phyloP scores from a whole-genome alignment of 352 stramenopile species.

The Phytophthora boehmeriae region DNA sequence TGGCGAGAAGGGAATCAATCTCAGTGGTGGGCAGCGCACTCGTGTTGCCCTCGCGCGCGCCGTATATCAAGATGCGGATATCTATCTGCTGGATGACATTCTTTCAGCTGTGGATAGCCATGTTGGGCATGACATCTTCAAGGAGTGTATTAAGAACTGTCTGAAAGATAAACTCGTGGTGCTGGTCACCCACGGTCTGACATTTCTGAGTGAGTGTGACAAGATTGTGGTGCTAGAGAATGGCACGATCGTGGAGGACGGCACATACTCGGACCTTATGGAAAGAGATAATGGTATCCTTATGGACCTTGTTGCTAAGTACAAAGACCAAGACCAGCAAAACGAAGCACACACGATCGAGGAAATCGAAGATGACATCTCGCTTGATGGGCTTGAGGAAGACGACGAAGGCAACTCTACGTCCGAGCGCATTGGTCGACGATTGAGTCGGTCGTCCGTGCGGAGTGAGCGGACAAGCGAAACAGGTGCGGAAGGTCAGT shows the following conservation, averaged over 20 bases:
- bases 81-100: constrained; percentile 95
- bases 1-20: constrained; percentile 95
- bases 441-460: constrained; percentile 56
- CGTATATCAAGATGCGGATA: constrained; percentile 80
- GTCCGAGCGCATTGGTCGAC: constrained; percentile 32
- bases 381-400: constrained; percentile 47
- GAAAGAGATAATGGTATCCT: constrained; percentile 65
- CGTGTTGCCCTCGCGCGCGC: constrained; percentile 80
- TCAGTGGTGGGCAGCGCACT: constrained; percentile 94
- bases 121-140: constrained; percentile 94
- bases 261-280: constrained; percentile 81
- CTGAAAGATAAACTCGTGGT: constrained; percentile 85
- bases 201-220: constrained; percentile 61
- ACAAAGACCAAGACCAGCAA: constrained; percentile 59
- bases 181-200: constrained; percentile 78
- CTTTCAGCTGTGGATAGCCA: constrained; percentile 95
- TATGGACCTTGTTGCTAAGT: constrained; percentile 59
- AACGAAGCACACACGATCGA: constrained; percentile 46
- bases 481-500: constrained; percentile 30
- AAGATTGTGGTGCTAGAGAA: constrained; percentile 66
- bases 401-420: constrained; percentile 47
- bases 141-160: constrained; percentile 54
- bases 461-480: constrained; percentile 59
- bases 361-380: constrained; percentile 38
- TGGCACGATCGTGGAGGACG: constrained; percentile 64